Evolutionary conservation across 495 filamentous ascomycete species (phyloP).

Genomic region (Pseudevernia furfuracea): DNA sequence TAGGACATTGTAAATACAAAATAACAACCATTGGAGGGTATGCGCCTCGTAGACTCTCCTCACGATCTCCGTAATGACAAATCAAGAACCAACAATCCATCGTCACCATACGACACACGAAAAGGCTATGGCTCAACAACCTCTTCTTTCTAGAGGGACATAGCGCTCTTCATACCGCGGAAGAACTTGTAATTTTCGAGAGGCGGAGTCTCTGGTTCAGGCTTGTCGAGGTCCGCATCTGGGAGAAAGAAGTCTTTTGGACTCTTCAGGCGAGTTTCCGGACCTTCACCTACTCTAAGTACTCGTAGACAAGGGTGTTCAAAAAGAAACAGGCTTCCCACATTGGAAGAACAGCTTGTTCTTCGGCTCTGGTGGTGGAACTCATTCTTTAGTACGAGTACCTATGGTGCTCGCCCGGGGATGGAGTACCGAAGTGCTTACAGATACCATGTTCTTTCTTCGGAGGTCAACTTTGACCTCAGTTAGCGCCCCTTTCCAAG

Average conservation of each 20-base stretch:
- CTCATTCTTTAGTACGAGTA: neutral
- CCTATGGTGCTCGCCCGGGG: neutral
- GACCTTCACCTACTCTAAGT: neutral
- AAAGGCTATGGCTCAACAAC: neutral
- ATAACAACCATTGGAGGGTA: neutral
- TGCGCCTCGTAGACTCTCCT: neutral
- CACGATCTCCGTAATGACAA: neutral
- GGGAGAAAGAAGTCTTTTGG: neutral
- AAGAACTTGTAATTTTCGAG: neutral
- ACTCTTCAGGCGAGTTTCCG: constrained; percentile 1
- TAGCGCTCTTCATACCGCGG: neutral
- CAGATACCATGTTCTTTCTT: neutral
- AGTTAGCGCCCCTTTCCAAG: neutral
- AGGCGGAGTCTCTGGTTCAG: neutral
- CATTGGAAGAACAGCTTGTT: constrained; percentile 1
- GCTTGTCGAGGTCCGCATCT: neutral
- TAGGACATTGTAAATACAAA: neutral
- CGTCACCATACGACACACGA: neutral
- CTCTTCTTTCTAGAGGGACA: neutral
- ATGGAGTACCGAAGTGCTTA: neutral
- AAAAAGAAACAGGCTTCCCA: neutral
- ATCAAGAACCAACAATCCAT: constrained; percentile 1
- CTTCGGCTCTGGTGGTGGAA: constrained; percentile 3
- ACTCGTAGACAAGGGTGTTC: neutral
- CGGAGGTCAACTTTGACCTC: neutral